Conservation (phyloP, 495 filamentous ascomycete species). For the Darksidea phi region DNA sequence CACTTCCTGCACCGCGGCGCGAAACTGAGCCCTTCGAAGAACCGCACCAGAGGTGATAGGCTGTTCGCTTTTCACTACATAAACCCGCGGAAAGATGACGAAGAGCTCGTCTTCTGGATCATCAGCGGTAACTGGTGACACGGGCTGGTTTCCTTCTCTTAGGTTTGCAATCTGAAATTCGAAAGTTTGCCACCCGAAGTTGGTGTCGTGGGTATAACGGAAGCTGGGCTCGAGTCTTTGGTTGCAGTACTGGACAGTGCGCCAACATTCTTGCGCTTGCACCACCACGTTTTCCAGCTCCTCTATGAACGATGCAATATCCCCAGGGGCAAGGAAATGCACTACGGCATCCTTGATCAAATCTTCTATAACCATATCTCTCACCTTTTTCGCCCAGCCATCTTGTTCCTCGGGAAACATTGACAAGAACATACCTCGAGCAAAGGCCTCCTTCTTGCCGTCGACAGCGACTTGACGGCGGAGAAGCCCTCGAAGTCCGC, state of each 20-base stretch:
- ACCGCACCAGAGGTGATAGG: slow-evolving; percentile 12
- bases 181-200: slow-evolving; percentile 1
- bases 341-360: background rate
- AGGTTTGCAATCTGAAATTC: background rate
- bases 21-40: slow-evolving; percentile 4
- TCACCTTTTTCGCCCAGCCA: background rate
- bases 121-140: background rate
- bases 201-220: background rate
- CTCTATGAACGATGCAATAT: background rate
- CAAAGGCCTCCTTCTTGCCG: slow-evolving; percentile 6
- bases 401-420: slow-evolving; percentile 22
- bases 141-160: background rate
- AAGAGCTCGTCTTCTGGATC: slow-evolving; percentile 6
- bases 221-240: slow-evolving; percentile 14
- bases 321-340: slow-evolving; percentile 2
- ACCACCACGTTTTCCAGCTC: background rate
- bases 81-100: slow-evolving; percentile 9
- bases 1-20: slow-evolving; percentile 3
- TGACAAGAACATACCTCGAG: slow-evolving; percentile 6
- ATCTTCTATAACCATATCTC: slow-evolving; percentile 5
- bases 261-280: slow-evolving; percentile 5
- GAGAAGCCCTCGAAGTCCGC: slow-evolving; percentile 5
- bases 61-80: background rate
- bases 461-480: slow-evolving; percentile 8
- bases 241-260: background rate